Evolutionary conservation across 2,329 filamentous ascomycete species (phyloP).

Genomic region (Dothideomycetes sp.): DNA sequence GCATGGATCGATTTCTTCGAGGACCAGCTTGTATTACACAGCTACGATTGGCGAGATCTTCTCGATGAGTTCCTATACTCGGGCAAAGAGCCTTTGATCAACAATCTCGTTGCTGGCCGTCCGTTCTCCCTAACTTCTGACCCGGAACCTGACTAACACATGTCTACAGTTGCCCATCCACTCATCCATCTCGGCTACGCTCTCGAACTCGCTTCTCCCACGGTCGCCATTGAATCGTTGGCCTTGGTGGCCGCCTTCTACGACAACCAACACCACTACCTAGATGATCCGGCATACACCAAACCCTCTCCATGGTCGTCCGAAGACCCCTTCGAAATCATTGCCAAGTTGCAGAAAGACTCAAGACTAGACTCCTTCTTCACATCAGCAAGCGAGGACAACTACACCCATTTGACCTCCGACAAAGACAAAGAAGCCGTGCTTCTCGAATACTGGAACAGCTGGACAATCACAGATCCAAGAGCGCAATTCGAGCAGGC

Average conservation of each 20-base stretch:
- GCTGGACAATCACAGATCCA: slow-evolving; percentile 65
- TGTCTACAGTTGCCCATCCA: slow-evolving; percentile 64
- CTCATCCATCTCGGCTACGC: slow-evolving; percentile 95
- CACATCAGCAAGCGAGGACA: slow-evolving; percentile 45
- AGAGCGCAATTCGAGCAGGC: slow-evolving; percentile 66
- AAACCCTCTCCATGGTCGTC: slow-evolving; percentile 50
- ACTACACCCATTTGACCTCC: slow-evolving; percentile 59
- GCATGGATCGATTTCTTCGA: slow-evolving; percentile 95
- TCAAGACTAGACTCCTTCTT: slow-evolving; percentile 60
- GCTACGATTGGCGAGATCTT: slow-evolving; percentile 78
- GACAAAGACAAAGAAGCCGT: slow-evolving; percentile 61
- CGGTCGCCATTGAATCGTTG: slow-evolving; percentile 81
- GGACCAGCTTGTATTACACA: slow-evolving; percentile 66
- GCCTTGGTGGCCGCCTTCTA: slow-evolving; percentile 56
- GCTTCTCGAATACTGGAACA: slow-evolving; percentile 83
- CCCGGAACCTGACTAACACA: slow-evolving; percentile 22
- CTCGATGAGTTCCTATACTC: slow-evolving; percentile 67
- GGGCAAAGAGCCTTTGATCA: slow-evolving; percentile 67
- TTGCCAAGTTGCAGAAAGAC: slow-evolving; percentile 62
- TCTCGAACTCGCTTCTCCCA: slow-evolving; percentile 75
- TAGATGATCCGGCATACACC: slow-evolving; percentile 66
- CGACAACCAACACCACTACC: slow-evolving; percentile 47
- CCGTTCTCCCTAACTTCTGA: slow-evolving; percentile 30
- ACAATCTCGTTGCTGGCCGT: slow-evolving; percentile 72
- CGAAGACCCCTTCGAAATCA: slow-evolving; percentile 58